Evolutionary conservation across 176 grass and related monocot species (phyloP).

Genomic region (Panicum miliaceum): DNA sequence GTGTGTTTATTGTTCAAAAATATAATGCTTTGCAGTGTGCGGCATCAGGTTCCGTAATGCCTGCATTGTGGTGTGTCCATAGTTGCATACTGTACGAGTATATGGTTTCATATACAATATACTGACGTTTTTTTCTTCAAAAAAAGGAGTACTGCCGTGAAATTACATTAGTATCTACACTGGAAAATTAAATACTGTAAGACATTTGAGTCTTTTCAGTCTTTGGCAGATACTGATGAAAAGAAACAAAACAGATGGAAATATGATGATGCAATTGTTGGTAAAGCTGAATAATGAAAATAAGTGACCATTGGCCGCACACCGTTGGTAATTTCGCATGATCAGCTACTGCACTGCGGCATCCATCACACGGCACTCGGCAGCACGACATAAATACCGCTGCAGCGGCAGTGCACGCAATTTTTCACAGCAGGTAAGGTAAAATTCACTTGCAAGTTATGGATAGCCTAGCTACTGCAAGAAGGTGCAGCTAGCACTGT

Average conservation of each 20-base stretch:
- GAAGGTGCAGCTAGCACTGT: not conserved
- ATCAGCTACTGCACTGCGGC: not conserved
- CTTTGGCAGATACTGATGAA: not conserved
- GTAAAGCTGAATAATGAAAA: not conserved
- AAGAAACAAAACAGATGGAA: too few species aligned
- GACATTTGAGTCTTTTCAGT: not conserved
- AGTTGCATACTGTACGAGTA: not conserved
- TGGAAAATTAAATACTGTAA: too few species aligned
- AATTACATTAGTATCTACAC: too few species aligned
- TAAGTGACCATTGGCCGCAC: not conserved
- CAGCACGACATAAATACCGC: conserved; percentile 25
- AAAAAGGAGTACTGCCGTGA: too few species aligned
- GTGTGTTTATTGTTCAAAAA: too few species aligned
- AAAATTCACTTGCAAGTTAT: not conserved
- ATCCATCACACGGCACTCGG: not conserved
- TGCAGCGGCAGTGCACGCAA: not conserved
- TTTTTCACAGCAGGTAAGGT: not conserved
- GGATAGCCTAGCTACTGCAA: too few species aligned
- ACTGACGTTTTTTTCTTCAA: too few species aligned
- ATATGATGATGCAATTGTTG: not conserved
- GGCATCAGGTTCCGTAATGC: not conserved
- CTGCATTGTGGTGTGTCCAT: not conserved
- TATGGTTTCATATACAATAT: not conserved
- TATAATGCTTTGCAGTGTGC: not conserved
- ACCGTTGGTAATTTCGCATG: not conserved